Evolutionary conservation across 768 basidiomycete genomes (phyloP).

Genomic region (Leccinum incarnatum): DNA sequence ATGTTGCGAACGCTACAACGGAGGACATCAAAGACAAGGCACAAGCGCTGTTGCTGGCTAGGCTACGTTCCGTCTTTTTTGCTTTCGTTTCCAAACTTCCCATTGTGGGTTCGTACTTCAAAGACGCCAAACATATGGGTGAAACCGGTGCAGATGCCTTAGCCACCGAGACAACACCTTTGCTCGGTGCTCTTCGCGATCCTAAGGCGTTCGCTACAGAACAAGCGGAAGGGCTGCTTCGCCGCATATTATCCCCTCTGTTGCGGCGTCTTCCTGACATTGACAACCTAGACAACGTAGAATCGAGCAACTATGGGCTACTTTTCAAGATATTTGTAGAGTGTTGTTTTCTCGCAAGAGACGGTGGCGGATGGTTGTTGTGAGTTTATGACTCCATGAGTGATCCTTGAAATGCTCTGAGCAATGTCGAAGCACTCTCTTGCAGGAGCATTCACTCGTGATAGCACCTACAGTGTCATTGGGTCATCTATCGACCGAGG

Average conservation of each 20-base stretch:
- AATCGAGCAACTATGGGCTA: constrained; percentile 3
- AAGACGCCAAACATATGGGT: constrained; percentile 1
- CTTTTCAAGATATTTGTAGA: constrained; percentile 16
- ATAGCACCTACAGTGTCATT: constrained; percentile 37
- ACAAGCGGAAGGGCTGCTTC: constrained; percentile 18
- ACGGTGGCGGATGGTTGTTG: constrained; percentile 24
- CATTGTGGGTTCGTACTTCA: constrained; percentile 23
- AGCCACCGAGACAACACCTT: constrained; percentile 25
- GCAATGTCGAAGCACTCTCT: constrained; percentile 9
- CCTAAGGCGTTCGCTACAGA: constrained; percentile 21
- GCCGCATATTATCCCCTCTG: constrained; percentile 14
- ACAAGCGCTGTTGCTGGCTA: constrained; percentile 4
- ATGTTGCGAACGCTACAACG: not conserved
- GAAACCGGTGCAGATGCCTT: not conserved
- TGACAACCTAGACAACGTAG: constrained; percentile 16
- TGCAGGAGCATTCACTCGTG: constrained; percentile 26
- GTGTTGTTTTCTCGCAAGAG: constrained; percentile 21
- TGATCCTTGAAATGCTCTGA: not conserved
- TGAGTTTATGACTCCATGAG: constrained; percentile 1
- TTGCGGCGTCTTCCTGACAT: constrained; percentile 17
- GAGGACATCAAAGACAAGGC: constrained; percentile 6
- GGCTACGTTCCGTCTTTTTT: constrained; percentile 11
- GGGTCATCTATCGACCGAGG: constrained; percentile 52
- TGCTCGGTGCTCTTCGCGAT: constrained; percentile 23
- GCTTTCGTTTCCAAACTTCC: constrained; percentile 20